These are phyloP conservation scores for Trichoderma sp. DNA, from an alignment of 2,329 filamentous ascomycete species.

Conservation along the genomic window DNA sequence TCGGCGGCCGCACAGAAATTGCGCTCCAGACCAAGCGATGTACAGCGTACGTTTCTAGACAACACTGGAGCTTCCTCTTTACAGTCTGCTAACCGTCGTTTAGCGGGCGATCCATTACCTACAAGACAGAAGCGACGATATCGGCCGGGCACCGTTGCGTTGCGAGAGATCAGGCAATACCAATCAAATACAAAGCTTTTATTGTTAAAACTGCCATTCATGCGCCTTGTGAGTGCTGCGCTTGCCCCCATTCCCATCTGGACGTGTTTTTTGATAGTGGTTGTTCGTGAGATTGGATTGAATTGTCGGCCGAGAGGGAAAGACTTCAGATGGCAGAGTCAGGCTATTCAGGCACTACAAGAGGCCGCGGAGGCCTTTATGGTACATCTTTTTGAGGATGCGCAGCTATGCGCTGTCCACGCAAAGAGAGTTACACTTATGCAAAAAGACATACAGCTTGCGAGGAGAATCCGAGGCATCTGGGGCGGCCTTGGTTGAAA, in stretches of 20 bases:
- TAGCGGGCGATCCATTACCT: constrained; percentile 74
- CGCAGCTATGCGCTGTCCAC: constrained; percentile 92
- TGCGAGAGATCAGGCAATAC: constrained; percentile 89
- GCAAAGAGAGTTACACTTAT: constrained; percentile 96
- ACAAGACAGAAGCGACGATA: constrained; percentile 64
- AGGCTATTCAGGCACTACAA: constrained; percentile 89
- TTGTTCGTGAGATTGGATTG: constrained; percentile 68
- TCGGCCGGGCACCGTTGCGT: constrained; percentile 77
- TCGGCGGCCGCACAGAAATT: constrained; percentile 24
- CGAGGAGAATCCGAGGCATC: constrained; percentile 73
- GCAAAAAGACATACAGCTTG: constrained; percentile 97
- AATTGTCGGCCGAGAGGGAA: constrained; percentile 61
- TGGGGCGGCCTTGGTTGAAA: constrained; percentile 65
- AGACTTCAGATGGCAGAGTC: constrained; percentile 91
- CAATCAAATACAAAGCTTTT: constrained; percentile 89
- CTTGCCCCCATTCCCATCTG: not conserved
- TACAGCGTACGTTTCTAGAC: constrained; percentile 41
- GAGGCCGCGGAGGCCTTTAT: constrained; percentile 96
- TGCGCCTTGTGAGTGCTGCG: constrained; percentile 58
- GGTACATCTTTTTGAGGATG: constrained; percentile 84
- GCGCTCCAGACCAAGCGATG: constrained; percentile 39
- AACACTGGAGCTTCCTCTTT: not conserved
- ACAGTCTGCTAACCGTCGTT: constrained; percentile 26
- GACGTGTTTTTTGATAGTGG: not conserved
- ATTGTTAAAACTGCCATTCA: constrained; percentile 77